These are phyloP conservation scores for Choanephora cucurbitarum DNA, from an alignment of 371 early-diverging fungal genomes.

Conservation along the genomic window DNA sequence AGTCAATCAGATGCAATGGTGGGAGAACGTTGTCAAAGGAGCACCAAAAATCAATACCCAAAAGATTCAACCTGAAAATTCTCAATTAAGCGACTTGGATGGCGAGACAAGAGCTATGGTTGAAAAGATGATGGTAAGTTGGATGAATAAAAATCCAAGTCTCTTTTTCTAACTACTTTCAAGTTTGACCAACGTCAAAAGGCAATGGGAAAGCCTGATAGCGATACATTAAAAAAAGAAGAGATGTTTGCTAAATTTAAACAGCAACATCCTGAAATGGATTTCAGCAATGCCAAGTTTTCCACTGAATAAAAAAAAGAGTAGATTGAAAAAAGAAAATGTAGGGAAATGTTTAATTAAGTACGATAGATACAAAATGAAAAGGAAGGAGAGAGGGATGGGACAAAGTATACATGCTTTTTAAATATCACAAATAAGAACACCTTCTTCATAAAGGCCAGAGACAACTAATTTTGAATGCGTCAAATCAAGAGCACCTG, in stretches of 20 bases:
- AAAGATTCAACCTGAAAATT: constrained; percentile 90
- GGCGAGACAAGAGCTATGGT: constrained; percentile 92
- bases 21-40: constrained; percentile 83
- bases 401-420: background rate
- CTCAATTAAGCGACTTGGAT: constrained; percentile 84
- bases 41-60: constrained; percentile 89
- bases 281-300: constrained; percentile 45
- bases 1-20: constrained; percentile 84
- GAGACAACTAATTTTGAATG: constrained; percentile 30
- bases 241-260: constrained; percentile 82
- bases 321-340: too few relatives aligned
- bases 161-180: constrained; percentile 2
- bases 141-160: background rate
- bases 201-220: constrained; percentile 77
- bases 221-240: constrained; percentile 81
- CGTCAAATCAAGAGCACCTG: constrained; percentile 26
- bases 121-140: constrained; percentile 76
- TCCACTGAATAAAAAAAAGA: constrained; percentile 9
- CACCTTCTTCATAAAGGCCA: constrained; percentile 35
- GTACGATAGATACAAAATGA: too few relatives aligned
- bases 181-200: constrained; percentile 94
- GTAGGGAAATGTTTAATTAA: too few relatives aligned
- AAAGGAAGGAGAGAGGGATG: too few relatives aligned
- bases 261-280: constrained; percentile 57
- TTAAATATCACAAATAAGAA: constrained; percentile 29